Conservation (phyloP, 129 eudicot species). For the Apium graveolens region DNA sequence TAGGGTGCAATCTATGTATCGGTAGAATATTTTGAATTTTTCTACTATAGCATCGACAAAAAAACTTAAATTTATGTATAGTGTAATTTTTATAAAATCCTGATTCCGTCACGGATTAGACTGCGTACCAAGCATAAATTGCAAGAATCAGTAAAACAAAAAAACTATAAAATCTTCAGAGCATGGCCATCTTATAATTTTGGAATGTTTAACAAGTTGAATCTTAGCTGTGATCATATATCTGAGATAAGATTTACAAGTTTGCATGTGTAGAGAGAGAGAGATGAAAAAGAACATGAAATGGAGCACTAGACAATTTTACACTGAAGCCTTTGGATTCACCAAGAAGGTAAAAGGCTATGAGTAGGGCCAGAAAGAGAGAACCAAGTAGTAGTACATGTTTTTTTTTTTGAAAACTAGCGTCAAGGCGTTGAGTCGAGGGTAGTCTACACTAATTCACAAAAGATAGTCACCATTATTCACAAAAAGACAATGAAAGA, state of each 20-base stretch:
- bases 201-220: background rate
- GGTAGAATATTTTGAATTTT: no score
- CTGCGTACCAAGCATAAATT: no score
- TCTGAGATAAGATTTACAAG: background rate
- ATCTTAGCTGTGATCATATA: background rate
- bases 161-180: no score
- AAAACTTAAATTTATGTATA: no score
- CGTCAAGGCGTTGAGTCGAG: background rate
- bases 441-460: slow-evolving; percentile 2
- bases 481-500: background rate
- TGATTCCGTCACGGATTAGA: no score
- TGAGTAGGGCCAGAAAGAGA: background rate
- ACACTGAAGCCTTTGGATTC: background rate
- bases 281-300: background rate
- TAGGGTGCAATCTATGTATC: no score
- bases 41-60: no score
- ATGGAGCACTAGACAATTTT: background rate
- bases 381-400: background rate
- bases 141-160: no score
- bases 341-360: background rate
- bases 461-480: background rate
- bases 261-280: background rate
- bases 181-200: no score
- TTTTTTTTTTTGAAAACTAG: background rate
- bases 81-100: no score